Conservation (phyloP, 2,329 filamentous ascomycete genomes). For the Diaporthe amygdali region DNA sequence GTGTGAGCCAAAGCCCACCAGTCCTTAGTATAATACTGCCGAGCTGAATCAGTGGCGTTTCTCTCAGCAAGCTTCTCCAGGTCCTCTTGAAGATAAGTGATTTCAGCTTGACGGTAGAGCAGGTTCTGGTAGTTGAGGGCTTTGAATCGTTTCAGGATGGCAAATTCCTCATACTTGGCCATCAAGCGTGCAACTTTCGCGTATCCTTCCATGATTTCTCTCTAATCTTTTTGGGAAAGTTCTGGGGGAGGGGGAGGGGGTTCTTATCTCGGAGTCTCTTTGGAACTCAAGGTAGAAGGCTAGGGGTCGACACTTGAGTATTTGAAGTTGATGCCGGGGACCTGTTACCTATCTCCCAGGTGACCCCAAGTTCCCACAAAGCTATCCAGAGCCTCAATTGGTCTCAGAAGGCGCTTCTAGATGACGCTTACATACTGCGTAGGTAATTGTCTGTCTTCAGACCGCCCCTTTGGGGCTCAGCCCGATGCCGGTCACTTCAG, state of each 20-base stretch:
- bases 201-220: constrained; percentile 33
- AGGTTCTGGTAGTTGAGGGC: constrained; percentile 33
- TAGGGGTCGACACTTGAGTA: no score
- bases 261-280: no score
- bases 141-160: constrained; percentile 35
- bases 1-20: constrained; percentile 29
- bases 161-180: constrained; percentile 30
- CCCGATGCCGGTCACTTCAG: not conserved
- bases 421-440: not conserved
- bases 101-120: constrained; percentile 36
- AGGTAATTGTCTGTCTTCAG: not conserved
- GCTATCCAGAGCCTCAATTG: not conserved
- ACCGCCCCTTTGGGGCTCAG: not conserved
- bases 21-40: constrained; percentile 20
- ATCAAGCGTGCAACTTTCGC: constrained; percentile 33
- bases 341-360: not conserved
- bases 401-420: not conserved
- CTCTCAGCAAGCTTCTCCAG: constrained; percentile 22
- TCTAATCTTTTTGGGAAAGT: no score
- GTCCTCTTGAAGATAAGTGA: constrained; percentile 31
- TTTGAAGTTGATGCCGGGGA: constrained; percentile 1
- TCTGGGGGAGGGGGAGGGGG: no score
- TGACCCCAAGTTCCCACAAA: not conserved
- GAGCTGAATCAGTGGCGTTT: constrained; percentile 10
- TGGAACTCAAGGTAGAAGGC: no score